These are phyloP conservation scores for Datisca glomerata DNA, from an alignment of 306 rosid genomes.

Conservation along the genomic window DNA sequence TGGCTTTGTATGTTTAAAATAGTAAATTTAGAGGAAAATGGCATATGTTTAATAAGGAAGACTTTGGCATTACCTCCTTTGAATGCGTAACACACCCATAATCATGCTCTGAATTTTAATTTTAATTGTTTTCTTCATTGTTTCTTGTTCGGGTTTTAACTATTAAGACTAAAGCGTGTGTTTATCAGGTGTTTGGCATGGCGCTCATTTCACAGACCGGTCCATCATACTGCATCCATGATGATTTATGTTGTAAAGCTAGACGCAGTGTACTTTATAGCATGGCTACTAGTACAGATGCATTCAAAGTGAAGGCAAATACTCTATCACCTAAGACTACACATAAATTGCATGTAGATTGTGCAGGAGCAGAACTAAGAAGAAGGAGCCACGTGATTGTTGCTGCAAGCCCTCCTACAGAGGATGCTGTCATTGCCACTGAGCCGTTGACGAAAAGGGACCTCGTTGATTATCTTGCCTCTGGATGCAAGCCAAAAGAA, in stretches of 20 bases:
- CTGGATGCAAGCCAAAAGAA: conserved; percentile 56
- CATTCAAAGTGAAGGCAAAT: conserved; percentile 27
- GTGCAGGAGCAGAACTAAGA: conserved; percentile 13
- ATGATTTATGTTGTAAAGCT: conserved; percentile 21
- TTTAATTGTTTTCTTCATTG: no score
- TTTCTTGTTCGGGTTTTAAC: background rate
- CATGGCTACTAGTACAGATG: conserved; percentile 18
- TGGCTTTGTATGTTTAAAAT: background rate
- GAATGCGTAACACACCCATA: no score
- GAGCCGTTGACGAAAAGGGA: conserved; percentile 70
- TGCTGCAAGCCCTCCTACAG: conserved; percentile 90
- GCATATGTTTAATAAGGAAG: no score
- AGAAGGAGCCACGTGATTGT: conserved; percentile 37
- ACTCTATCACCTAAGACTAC: conserved; percentile 24
- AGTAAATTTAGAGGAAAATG: background rate
- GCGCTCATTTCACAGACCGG: conserved; percentile 34
- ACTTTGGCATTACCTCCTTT: no score
- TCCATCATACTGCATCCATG: conserved; percentile 21
- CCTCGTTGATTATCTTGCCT: conserved; percentile 75
- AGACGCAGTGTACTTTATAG: conserved; percentile 16
- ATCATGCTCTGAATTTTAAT: no score
- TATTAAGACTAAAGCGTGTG: background rate
- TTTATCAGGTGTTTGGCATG: conserved; percentile 21
- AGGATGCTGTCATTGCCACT: conserved; percentile 63
- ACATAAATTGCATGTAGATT: conserved; percentile 20